Percentiles rank a stretch among this genome's conserved stretches.
These are phyloP conservation scores for Salvia splendens DNA, from an alignment of 257 asterid species.

Conservation along the genomic window DNA sequence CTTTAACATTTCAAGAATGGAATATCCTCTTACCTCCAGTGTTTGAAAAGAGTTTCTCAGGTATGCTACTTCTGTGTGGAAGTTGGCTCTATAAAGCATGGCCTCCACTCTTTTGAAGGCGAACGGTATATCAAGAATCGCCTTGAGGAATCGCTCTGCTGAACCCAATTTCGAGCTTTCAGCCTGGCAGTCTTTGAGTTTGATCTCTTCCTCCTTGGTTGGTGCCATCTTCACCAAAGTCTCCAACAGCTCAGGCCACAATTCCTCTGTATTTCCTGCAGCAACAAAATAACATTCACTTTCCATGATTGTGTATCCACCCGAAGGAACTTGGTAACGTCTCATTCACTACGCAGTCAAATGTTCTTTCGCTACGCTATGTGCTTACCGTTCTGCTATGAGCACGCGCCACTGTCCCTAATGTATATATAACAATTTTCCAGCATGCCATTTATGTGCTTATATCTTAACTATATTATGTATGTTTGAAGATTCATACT, in stretches of 20 bases:
- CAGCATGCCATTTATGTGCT: background rate
- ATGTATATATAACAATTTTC: background rate
- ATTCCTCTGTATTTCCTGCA: constrained; percentile 88
- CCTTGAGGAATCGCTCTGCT: constrained; percentile 90
- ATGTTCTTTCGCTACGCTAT: background rate
- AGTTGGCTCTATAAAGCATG: constrained; percentile 92
- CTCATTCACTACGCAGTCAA: background rate
- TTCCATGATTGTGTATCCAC: background rate
- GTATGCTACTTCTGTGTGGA: constrained; percentile 79
- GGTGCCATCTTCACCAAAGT: constrained; percentile 99
- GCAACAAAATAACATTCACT: constrained; percentile 5
- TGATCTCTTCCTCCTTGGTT: constrained; percentile 95
- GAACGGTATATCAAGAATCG: constrained; percentile 80
- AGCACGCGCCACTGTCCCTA: background rate
- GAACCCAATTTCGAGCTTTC: constrained; percentile 76
- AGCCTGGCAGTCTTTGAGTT: constrained; percentile 68
- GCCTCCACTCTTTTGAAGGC: constrained; percentile 94
- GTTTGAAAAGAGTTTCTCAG: constrained; percentile 76
- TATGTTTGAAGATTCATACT: background rate
- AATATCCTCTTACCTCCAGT: constrained; percentile 64
- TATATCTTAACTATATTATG: background rate
- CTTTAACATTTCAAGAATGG: constrained; percentile 13
- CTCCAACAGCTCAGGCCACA: constrained; percentile 92
- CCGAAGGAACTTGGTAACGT: background rate
- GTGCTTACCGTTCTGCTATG: background rate